Conservation (phyloP, 192 early-diverging fungal species). For the Phlyctochytrium planicorne region DNA sequence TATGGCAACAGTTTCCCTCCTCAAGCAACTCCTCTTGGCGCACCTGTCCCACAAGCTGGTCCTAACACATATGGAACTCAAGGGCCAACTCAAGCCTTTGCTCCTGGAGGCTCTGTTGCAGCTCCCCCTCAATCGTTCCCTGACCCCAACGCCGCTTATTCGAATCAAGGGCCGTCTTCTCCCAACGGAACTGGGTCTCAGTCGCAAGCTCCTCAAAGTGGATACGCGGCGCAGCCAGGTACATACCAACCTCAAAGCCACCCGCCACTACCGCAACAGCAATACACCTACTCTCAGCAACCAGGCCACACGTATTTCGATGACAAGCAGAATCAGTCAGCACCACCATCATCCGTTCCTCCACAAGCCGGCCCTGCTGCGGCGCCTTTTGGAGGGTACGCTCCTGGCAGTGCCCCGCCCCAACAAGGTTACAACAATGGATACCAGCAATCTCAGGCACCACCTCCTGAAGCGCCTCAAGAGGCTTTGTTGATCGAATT, state of each 20-base stretch:
- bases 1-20: conserved; percentile 1
- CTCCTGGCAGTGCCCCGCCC: conserved; percentile 10
- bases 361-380: not conserved
- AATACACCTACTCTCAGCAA: conserved; percentile 14
- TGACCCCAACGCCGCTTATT: conserved; percentile 16
- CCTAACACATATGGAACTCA: conserved; percentile 9
- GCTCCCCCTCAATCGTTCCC: not conserved
- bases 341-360: not conserved
- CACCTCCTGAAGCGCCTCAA: not conserved
- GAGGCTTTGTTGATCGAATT: conserved; percentile 6
- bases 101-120: conserved; percentile 2
- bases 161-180: conserved; percentile 22
- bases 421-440: conserved; percentile 12
- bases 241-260: conserved; percentile 18
- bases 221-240: conserved; percentile 10
- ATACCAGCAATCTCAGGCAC: conserved; percentile 15
- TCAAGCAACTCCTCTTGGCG: conserved; percentile 25
- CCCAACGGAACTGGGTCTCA: conserved; percentile 30
- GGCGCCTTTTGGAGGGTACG: not conserved
- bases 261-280: conserved; percentile 30
- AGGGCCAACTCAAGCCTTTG: conserved; percentile 9
- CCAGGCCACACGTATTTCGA: conserved; percentile 18
- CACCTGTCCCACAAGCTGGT: conserved; percentile 30
- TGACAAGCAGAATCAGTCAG: conserved; percentile 41
- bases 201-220: conserved; percentile 7